Conservation (phyloP, 2,329 filamentous ascomycete species). For the Leptosphaerulina australis region DNA sequence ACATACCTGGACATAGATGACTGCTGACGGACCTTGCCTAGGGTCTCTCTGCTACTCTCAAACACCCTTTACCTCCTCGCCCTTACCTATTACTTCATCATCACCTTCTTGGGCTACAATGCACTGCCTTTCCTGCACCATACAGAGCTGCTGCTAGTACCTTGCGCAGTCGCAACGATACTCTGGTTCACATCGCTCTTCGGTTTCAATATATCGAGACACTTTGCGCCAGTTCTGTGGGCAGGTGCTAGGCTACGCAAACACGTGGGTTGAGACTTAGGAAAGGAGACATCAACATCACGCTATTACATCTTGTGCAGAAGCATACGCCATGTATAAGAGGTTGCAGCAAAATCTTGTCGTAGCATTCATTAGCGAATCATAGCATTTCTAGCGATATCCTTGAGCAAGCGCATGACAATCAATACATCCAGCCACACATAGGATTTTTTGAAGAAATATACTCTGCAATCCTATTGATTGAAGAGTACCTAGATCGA, state of each 20-base stretch:
- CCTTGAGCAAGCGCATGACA: too few species aligned
- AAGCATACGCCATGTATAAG: background rate
- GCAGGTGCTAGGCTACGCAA: constrained; percentile 55
- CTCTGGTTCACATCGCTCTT: constrained; percentile 63
- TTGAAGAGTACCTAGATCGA: too few species aligned
- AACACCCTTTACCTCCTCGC: constrained; percentile 71
- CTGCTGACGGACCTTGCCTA: constrained; percentile 18
- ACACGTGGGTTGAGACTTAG: constrained; percentile 34
- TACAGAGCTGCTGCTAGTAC: constrained; percentile 68
- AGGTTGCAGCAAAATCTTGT: too few species aligned
- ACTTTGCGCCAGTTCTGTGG: constrained; percentile 59
- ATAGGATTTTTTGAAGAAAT: too few species aligned
- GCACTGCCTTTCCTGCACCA: constrained; percentile 70
- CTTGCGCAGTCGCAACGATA: constrained; percentile 64
- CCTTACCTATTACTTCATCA: constrained; percentile 69
- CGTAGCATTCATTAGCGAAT: constrained; percentile 1
- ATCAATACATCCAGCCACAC: too few species aligned
- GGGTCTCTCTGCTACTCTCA: constrained; percentile 64
- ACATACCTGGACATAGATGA: background rate
- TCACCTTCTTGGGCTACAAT: constrained; percentile 73
- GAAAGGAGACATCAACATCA: background rate
- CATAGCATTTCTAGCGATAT: constrained; percentile 1
- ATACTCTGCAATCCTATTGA: too few species aligned
- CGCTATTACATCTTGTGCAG: background rate
- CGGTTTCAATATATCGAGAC: constrained; percentile 58